These are phyloP conservation scores for Arthroderma sp. DNA, from an alignment of 2,329 filamentous ascomycete species.

Conservation along the genomic window DNA sequence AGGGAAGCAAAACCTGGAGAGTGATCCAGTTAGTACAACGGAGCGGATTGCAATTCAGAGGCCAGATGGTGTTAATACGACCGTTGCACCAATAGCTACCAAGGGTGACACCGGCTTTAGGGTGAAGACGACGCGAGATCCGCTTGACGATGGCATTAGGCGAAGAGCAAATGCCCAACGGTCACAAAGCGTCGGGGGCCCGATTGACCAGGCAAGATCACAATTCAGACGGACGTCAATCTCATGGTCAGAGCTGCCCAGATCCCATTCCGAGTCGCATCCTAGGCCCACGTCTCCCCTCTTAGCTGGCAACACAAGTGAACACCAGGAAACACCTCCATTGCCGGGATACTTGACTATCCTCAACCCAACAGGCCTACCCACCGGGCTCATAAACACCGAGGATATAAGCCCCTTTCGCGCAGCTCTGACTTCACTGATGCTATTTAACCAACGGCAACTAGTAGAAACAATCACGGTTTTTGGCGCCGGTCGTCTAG, in stretches of 20 bases:
- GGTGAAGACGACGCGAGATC: slow-evolving; percentile 42
- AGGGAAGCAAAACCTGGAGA: slow-evolving; percentile 37
- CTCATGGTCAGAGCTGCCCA: neutral
- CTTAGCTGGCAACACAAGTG: slow-evolving; percentile 21
- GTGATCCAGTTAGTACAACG: neutral
- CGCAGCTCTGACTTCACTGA: slow-evolving; percentile 48
- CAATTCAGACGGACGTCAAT: neutral
- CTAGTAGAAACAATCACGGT: slow-evolving; percentile 64
- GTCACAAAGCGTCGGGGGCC: neutral
- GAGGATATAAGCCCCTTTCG: slow-evolving; percentile 57
- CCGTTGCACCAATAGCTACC: slow-evolving; percentile 55
- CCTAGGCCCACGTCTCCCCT: slow-evolving; percentile 18
- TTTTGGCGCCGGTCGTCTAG: slow-evolving; percentile 80
- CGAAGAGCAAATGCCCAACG: neutral
- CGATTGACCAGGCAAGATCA: neutral
- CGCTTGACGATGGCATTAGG: slow-evolving; percentile 2
- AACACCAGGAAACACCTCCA: slow-evolving; percentile 21
- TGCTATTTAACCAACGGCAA: slow-evolving; percentile 51
- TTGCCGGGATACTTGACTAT: slow-evolving; percentile 47
- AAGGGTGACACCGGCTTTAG: slow-evolving; percentile 50
- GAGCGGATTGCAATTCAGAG: slow-evolving; percentile 44
- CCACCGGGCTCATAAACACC: slow-evolving; percentile 52
- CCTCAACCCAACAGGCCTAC: slow-evolving; percentile 43
- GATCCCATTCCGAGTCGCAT: neutral
- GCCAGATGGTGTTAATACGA: slow-evolving; percentile 47